These are phyloP conservation scores for Pseudocercospora crystallina DNA, from an alignment of 2,329 filamentous ascomycete species.

Conservation along the genomic window DNA sequence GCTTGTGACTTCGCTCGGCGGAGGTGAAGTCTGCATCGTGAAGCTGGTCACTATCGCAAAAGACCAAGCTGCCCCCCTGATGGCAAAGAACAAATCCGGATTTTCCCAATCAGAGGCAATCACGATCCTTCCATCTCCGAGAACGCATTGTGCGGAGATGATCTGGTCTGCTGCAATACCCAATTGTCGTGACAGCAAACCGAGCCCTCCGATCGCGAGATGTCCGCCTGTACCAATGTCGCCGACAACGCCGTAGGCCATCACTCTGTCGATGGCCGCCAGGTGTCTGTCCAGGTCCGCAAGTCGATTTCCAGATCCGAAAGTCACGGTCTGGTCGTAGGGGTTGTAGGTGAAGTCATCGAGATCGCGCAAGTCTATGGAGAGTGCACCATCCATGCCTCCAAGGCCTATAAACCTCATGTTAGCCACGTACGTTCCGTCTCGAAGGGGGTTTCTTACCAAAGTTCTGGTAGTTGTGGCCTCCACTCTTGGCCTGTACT, in stretches of 20 bases:
- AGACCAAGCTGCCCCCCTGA: constrained; percentile 27
- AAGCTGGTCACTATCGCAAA: constrained; percentile 34
- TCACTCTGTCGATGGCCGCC: constrained; percentile 8
- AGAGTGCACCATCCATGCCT: constrained; percentile 14
- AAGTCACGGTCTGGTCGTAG: constrained; percentile 12
- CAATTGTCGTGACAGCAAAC: constrained; percentile 52
- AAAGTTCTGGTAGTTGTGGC: constrained; percentile 20
- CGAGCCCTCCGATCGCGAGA: constrained; percentile 24
- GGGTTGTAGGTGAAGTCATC: constrained; percentile 17
- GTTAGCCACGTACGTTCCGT: not conserved
- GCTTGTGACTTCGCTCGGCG: constrained; percentile 20
- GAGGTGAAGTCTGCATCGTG: constrained; percentile 27
- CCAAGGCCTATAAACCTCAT: constrained; percentile 10
- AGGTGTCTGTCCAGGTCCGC: constrained; percentile 12
- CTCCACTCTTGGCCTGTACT: constrained; percentile 21
- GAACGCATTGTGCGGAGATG: constrained; percentile 39
- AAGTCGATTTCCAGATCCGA: constrained; percentile 18
- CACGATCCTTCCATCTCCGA: constrained; percentile 41
- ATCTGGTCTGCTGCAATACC: constrained; percentile 57
- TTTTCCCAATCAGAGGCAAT: constrained; percentile 35
- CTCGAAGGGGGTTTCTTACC: not conserved
- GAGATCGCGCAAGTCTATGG: constrained; percentile 17
- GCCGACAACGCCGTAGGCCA: constrained; percentile 15
- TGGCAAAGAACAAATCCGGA: constrained; percentile 31
- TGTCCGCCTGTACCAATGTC: constrained; percentile 23